Evolutionary conservation across 2,329 filamentous ascomycete species (phyloP), one percentile per base, ranked within the genome.

Genomic region (Colletotrichum tabaci): DNA sequence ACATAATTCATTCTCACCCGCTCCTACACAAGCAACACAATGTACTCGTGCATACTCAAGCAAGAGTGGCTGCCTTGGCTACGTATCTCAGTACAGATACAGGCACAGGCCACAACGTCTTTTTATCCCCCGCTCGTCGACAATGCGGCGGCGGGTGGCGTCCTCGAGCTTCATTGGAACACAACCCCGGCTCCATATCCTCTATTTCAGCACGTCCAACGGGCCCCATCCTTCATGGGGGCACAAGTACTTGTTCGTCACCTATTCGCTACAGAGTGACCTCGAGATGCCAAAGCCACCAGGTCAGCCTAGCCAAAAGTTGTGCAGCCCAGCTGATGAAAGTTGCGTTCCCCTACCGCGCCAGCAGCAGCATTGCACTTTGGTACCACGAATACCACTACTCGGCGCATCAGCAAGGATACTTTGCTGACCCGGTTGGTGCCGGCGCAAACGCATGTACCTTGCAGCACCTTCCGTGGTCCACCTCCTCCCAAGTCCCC

Each of bases 401-500:
- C 58, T 7, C 26, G 23, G 23, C 30, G 21, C n/a, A 63, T 63
- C 38, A 42, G 35, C 10, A 26, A 18, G 52, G 10, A 21, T 42
- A 62, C 60, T 18, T 52, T 21, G 9, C 9, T 23, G n/a, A 9
- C 30, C 60, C 3, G 26, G n/a, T 2, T 10, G 13, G 10, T 30
- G 9, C 15, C 35, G 21, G 38, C 38, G 18, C n/a, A 6, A 61
- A 16, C 26, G 10, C 40, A 57, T 47, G 40, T 56, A 47, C 52
- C 38, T 55, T n/a, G 16, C 12, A 16, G 44, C 55, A 15, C 38
- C 35, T 52, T 60, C 44, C 42, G 26, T 50, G 52, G 56, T 44
- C 63, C 56, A 46, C 46, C 47, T 23, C 55, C 16, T 46, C 61
- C 61, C 66, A 66, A 66, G 70, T 66, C 70, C 70, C 66, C 70